Percentiles rank a stretch among this genome's conserved stretches.
These are phyloP conservation scores for Dendrostoma leiphaemia DNA, from an alignment of 2,329 filamentous ascomycete species.

Conservation along the genomic window DNA sequence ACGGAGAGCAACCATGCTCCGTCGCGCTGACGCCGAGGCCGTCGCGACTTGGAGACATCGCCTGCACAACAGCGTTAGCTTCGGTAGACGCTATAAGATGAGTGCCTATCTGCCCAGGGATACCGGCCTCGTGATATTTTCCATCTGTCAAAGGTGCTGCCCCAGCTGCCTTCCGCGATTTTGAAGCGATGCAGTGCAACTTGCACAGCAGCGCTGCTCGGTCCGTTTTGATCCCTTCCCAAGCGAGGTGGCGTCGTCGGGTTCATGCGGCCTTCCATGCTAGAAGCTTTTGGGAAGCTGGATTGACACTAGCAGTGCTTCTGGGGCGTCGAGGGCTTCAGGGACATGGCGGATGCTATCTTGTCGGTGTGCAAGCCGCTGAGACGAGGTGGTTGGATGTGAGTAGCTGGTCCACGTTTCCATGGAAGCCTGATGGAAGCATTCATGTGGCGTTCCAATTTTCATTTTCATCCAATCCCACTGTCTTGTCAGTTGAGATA, in stretches of 20 bases:
- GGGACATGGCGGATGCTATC: neutral
- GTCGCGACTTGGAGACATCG: neutral
- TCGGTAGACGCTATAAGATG: neutral
- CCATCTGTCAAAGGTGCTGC: conserved; percentile 4
- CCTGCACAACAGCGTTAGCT: neutral
- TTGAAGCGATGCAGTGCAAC: conserved; percentile 6
- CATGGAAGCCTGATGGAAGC: neutral
- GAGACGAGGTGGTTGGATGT: neutral
- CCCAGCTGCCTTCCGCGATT: neutral
- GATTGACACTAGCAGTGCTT: neutral
- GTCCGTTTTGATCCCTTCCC: conserved; percentile 8
- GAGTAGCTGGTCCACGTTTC: neutral
- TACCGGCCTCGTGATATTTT: neutral
- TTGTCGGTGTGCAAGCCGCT: neutral
- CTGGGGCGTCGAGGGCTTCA: neutral
- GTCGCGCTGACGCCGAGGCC: neutral
- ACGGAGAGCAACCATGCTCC: neutral
- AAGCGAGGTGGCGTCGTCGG: conserved; percentile 17
- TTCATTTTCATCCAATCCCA: neutral
- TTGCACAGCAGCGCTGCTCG: conserved; percentile 3
- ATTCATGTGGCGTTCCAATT: neutral
- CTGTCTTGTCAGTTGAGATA: neutral
- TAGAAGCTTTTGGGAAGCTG: neutral
- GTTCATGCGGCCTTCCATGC: neutral
- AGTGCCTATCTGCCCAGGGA: neutral